Conservation (phyloP, 2,329 filamentous ascomycete species). For the Colletotrichum ledebouriae region DNA sequence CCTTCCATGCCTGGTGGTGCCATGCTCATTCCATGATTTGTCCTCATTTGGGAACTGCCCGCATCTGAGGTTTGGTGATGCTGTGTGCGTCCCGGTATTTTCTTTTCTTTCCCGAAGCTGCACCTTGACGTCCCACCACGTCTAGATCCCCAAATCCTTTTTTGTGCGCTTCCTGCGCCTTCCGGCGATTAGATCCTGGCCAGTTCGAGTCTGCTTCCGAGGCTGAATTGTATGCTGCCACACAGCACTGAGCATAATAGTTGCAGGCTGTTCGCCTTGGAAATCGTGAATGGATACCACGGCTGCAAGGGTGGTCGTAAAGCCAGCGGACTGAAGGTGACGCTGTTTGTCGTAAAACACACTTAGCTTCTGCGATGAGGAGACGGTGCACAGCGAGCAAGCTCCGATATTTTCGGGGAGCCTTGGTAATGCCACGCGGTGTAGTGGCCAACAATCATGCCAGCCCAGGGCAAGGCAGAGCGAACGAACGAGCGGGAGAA, state of each 20-base stretch:
- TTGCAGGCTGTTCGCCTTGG: slow-evolving; percentile 17
- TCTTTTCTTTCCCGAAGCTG: slow-evolving; percentile 22
- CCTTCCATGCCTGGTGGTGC: slow-evolving; percentile 62
- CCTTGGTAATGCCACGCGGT: slow-evolving; percentile 21
- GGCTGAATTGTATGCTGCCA: slow-evolving; percentile 29
- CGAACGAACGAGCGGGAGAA: slow-evolving; percentile 24
- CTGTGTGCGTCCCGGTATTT: slow-evolving; percentile 6
- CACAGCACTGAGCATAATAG: slow-evolving; percentile 37
- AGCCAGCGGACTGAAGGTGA: slow-evolving; percentile 11
- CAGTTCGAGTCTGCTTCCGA: slow-evolving; percentile 16
- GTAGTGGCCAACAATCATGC: slow-evolving; percentile 23
- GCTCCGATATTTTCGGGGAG: slow-evolving; percentile 14
- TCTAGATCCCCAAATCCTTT: slow-evolving; percentile 32
- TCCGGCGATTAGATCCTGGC: slow-evolving; percentile 1
- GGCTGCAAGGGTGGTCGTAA: slow-evolving; percentile 9
- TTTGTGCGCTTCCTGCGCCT: slow-evolving; percentile 21
- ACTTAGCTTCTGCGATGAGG: slow-evolving; percentile 9
- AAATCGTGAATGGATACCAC: slow-evolving; percentile 26
- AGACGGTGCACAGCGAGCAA: slow-evolving; percentile 9
- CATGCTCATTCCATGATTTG: slow-evolving; percentile 61
- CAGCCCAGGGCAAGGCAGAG: slow-evolving; percentile 29
- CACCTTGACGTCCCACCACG: slow-evolving; percentile 34
- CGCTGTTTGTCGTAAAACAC: slow-evolving; percentile 10
- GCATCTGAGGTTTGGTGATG: slow-evolving; percentile 34
- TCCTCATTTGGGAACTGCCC: slow-evolving; percentile 50